Evolutionary conservation across 441 rosid genomes (phyloP), one percentile per base, ranked within the genome.

Genomic region (Rhodomyrtus psidioides): DNA sequence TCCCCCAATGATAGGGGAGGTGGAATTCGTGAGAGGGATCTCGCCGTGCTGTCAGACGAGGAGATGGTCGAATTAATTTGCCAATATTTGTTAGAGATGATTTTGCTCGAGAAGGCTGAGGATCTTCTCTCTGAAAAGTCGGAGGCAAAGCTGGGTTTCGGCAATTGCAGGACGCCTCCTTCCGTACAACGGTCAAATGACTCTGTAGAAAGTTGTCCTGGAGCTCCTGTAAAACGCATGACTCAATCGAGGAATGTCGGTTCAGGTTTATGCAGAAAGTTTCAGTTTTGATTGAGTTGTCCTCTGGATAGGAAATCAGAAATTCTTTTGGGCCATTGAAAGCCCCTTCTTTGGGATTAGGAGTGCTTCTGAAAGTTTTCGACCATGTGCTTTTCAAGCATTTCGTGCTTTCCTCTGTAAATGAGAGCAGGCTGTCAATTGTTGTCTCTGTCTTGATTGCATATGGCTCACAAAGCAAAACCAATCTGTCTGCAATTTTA

Each of bases 191-290:
- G 5, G 42, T 70, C n/a, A 70, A 70, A 70, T 6, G 16, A 70
- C n/a, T 10, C 79, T 39, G 49, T 39, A 70, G 79, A 70, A 70
- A 70, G 79, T 70, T 70, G 79, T 70, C 79, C 79, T 21, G 79
- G 79, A 8, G 79, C 79, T 39, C 79, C 79, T 39, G 79, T 70
- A 70, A 70, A 70, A 39, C 49, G 79, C 51, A 70, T 21, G 15
- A 70, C 79, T 70, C 79, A 70, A 70, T 70, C n/a, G 0, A 39
- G 49, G n/a, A 70, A 70, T 70, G n/a, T 70, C 0, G 16, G 2
- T 70, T 70, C 9, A 0, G n/a, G 51, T 70, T 70, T 92, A 55
- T 91, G 94, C 89, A 93, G 93, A 86, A 94, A 39, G 79, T 49
- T 70, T 70, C 79, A 70, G 79, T 70, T 70, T 70, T 70, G 27